Evolutionary conservation across 306 rosid genomes (phyloP).

Genomic region (Rosa persica): DNA sequence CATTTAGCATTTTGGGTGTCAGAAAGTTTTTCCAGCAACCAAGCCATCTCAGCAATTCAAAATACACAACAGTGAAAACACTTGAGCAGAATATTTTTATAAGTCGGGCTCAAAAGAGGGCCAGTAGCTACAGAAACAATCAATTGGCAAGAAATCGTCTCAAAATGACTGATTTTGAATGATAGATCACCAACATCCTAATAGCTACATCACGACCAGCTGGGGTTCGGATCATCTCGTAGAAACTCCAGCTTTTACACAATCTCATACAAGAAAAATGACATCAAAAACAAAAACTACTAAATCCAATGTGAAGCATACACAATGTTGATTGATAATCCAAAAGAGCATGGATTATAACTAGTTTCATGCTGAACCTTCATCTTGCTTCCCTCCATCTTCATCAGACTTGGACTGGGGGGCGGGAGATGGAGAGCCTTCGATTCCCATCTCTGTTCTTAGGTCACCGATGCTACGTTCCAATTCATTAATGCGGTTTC

Average conservation of each 20-base stretch:
- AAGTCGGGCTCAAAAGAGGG: not conserved
- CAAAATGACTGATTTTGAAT: not conserved
- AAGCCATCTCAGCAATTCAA: not conserved
- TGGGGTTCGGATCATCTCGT: not conserved
- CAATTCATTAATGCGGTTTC: slow-evolving; percentile 85
- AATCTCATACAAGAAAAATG: not conserved
- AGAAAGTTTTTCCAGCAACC: not conserved
- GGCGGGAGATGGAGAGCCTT: slow-evolving; percentile 71
- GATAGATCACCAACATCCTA: not conserved
- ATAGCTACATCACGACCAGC: slow-evolving; percentile 15
- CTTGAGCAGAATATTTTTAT: not conserved
- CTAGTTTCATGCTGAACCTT: slow-evolving; percentile 55
- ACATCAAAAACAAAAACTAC: not conserved
- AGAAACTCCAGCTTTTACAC: slow-evolving; percentile 6
- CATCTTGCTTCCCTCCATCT: slow-evolving; percentile 58
- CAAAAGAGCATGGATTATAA: slow-evolving; percentile 22
- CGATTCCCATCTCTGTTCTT: slow-evolving; percentile 91
- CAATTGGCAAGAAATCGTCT: not conserved
- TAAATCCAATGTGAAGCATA: slow-evolving; percentile 8
- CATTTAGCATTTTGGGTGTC: not conserved
- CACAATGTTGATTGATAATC: slow-evolving; percentile 26
- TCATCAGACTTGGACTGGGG: slow-evolving; percentile 46
- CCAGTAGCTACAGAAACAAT: not conserved
- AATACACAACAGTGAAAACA: not conserved
- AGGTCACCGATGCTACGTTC: slow-evolving; percentile 89